Base-by-base conservation (phyloP, 2,329 filamentous ascomycete species). In the Cytospora schulzeri region DNA sequence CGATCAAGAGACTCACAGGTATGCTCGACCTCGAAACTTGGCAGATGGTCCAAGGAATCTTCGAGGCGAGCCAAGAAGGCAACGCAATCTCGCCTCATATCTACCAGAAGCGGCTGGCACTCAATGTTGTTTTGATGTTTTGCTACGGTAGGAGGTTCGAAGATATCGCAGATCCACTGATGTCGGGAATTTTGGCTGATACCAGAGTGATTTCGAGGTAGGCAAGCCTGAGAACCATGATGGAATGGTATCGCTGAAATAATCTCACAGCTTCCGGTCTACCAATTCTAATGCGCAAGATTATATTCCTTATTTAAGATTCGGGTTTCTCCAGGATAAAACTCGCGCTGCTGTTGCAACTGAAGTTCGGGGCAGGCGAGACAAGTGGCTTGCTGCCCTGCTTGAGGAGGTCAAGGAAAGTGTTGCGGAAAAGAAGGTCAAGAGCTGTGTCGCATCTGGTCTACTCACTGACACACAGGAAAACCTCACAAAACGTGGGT, bases 121-220 rank as follows among this genome's bases (percentile, higher is more conserved):
- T 64, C 12, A 64, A 64, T 11, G 8, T 64, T 6, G 57, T 64
- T 17, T 33, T 55, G 1, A 64, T 64, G 57, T 60, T 64, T 33
- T 64, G 57, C 45, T 64, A 64, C 50, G 56, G 35, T 8, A 56
- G 56, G 51, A 35, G 62, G 14, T 64, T 64, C 11, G 57, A 54
- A 54, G 56, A 60, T 12, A 55, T 64, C 2, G 48, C 48, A 5
- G 62, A 64, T 50, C 62, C 62, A 12, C 38, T 64, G n/a, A 48
- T 64, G 8, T 50, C 33, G 9, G 38, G 57, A 9, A 64, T 64
- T 29, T 11, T 64, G 19, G 38, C n/a, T 14, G 62, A 64, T 38
- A 50, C 62, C n/a, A 60, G 52, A 22, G 45, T 50, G 3, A 64
- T 64, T 50, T 60, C 62, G 29, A 64, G 62, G 62, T 51, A 45